A percentile compares a stretch with the other conserved stretches of the same genome.
Conservation (phyloP, 371 early-diverging fungal genomes). For the Fennellomyces sp. region DNA sequence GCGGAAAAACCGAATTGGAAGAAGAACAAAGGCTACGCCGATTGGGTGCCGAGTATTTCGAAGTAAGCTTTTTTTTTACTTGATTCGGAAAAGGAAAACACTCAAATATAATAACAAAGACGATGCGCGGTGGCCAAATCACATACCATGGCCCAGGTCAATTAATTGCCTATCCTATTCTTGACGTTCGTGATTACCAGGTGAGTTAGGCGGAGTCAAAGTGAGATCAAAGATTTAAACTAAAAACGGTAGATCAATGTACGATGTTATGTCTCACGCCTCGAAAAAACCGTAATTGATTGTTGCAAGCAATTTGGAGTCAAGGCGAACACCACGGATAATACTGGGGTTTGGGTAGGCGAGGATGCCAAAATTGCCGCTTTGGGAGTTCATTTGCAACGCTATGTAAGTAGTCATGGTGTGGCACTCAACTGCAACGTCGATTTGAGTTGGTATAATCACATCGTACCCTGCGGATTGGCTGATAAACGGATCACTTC, state of each 20-base stretch:
- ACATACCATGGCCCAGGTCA: slow-evolving; percentile 99
- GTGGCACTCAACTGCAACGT: slow-evolving; percentile 92
- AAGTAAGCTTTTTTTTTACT: slow-evolving; percentile 48
- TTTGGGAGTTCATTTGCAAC: slow-evolving; percentile 85
- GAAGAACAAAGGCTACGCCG: slow-evolving; percentile 59
- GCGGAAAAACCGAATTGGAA: slow-evolving; percentile 52
- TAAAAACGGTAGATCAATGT: slow-evolving; percentile 59
- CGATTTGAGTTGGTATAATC: slow-evolving; percentile 83
- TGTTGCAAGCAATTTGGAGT: slow-evolving; percentile 71
- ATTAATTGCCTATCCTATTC: slow-evolving; percentile 93
- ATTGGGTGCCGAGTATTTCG: slow-evolving; percentile 81
- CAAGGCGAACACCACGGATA: slow-evolving; percentile 65
- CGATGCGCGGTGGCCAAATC: slow-evolving; percentile 89
- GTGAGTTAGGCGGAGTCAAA: no score
- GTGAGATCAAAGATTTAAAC: no score
- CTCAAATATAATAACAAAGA: slow-evolving; percentile 25
- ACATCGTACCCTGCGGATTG: slow-evolving; percentile 93
- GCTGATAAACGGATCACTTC: slow-evolving; percentile 80
- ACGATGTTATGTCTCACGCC: slow-evolving; percentile 75
- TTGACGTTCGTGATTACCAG: slow-evolving; percentile 73
- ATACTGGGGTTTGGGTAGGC: slow-evolving; percentile 90
- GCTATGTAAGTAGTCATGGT: slow-evolving; percentile 93
- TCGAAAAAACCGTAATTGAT: slow-evolving; percentile 81
- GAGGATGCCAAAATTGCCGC: slow-evolving; percentile 79
- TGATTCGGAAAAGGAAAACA: not conserved